phyloP scores from a whole-genome alignment of 306 rosid genomes.

The Pueraria montana region DNA sequence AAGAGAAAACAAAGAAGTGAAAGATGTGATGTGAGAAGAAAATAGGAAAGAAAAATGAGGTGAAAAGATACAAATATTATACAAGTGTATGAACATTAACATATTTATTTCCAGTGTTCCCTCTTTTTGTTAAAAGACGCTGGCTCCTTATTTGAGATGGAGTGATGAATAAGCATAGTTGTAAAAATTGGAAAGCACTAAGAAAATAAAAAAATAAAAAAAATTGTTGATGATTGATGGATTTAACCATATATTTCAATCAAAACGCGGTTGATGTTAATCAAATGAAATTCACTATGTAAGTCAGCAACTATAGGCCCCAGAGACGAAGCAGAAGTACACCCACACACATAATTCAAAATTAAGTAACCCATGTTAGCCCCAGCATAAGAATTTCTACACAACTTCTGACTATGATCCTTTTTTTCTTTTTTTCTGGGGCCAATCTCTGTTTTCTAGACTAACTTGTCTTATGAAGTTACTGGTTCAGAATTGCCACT shows the following conservation, averaged over 20 bases:
- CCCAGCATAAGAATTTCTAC: background rate
- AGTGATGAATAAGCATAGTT: background rate
- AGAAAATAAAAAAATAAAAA: background rate
- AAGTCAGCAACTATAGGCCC: background rate
- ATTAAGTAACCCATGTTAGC: background rate
- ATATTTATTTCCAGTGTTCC: background rate
- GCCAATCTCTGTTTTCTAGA: background rate
- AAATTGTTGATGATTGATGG: background rate
- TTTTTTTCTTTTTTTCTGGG: background rate
- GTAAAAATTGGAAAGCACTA: background rate
- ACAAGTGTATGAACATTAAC: background rate
- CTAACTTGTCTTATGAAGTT: background rate
- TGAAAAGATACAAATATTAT: background rate
- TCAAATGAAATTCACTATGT: background rate
- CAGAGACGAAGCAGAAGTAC: background rate
- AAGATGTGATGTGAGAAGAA: background rate
- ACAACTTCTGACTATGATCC: background rate
- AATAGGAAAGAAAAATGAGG: background rate
- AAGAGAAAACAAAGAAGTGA: background rate
- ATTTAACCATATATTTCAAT: background rate
- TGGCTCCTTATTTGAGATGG: background rate
- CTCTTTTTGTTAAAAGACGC: background rate
- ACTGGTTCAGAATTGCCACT: background rate
- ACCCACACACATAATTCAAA: background rate
- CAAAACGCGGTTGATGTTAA: background rate